Base-by-base conservation (phyloP, 257 asterid species). In the Craterostigma plantagineum region DNA sequence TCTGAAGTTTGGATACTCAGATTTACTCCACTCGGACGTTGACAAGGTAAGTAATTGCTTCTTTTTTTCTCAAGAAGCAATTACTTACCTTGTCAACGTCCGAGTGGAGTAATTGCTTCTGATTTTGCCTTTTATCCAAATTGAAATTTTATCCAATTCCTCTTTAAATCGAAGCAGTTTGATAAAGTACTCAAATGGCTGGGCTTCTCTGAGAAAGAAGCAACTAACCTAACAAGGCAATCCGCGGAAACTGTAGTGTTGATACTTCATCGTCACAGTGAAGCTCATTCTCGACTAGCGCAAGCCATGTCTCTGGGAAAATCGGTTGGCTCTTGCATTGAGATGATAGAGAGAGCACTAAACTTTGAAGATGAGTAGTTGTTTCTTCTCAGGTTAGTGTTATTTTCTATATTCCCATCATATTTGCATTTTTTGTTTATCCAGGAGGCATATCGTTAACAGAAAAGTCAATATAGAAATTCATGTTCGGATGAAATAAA, bases 301-400 rank as follows among this genome's bases (percentile, higher is more conserved):
- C 70, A 64, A 58, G 73, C 82, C 65, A 80, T 80, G 91, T 57
- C 73, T 16, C 43, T 18, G 56, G 71, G 72, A 58, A 62, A 60
- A 61, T 76, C 93, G 9, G 66, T 80, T 47, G 79, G 91, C 14
- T 65, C 43, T 56, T 76, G 91, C 58, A 66, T 80, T 11, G 70
- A 73, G 42, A 44, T 63, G 12, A 58, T 80, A 45, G 91, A 80
- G 62, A 48, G 27, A 46, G 42, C 67, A 18, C 35, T 68, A 51
- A 43, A 40, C 46, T 23, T 38, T 23, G 30, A 23, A 23, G 30
- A 23, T 23, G 30, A 39, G 12, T 34, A 43, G 30, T 8, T 39
- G 12, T 4, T 46, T 33, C 7, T 36, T 10, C 9, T 8, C 18
- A 15, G 12, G 46, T 43, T 16, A 16, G 23, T 23, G 30, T 23